Percentiles rank a stretch among this genome's conserved stretches.
phyloP scores from a whole-genome alignment of 2,329 filamentous ascomycete species.

The Neonectria hederae region DNA sequence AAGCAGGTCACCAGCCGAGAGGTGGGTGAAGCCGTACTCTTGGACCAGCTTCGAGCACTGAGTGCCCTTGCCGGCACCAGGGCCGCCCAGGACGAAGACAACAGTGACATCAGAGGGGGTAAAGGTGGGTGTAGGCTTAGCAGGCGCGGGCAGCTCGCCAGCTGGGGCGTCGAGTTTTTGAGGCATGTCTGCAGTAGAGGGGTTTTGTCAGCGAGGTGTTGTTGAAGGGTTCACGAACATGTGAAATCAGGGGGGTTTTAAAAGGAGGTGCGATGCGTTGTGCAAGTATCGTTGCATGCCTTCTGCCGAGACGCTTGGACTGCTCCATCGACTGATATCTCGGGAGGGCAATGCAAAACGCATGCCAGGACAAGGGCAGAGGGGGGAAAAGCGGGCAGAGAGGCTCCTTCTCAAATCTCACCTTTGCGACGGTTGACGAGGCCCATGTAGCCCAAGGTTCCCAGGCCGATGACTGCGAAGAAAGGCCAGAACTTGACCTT shows the following conservation, averaged over 20 bases:
- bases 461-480: slow-evolving; percentile 58
- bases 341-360: too few relatives aligned
- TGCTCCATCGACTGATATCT: slow-evolving; percentile 23
- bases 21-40: slow-evolving; percentile 90
- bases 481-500: slow-evolving; percentile 68
- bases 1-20: slow-evolving; percentile 92
- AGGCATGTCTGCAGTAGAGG: slow-evolving; percentile 24
- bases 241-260: slow-evolving; percentile 6
- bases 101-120: slow-evolving; percentile 83
- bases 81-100: slow-evolving; percentile 94
- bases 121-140: slow-evolving; percentile 74
- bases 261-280: slow-evolving; percentile 11
- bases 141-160: slow-evolving; percentile 54
- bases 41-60: slow-evolving; percentile 90
- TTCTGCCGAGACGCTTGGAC: slow-evolving; percentile 22
- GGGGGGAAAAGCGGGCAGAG: slow-evolving; percentile 13
- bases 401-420: slow-evolving; percentile 42
- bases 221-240: not conserved
- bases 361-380: too few relatives aligned
- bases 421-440: slow-evolving; percentile 61
- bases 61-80: slow-evolving; percentile 95
- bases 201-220: slow-evolving; percentile 10
- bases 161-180: slow-evolving; percentile 23
- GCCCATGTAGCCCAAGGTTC: slow-evolving; percentile 59
- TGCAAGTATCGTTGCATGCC: slow-evolving; percentile 8